Conservation (phyloP, 2,329 filamentous ascomycete species). For the Fusarium fracticaudum region DNA sequence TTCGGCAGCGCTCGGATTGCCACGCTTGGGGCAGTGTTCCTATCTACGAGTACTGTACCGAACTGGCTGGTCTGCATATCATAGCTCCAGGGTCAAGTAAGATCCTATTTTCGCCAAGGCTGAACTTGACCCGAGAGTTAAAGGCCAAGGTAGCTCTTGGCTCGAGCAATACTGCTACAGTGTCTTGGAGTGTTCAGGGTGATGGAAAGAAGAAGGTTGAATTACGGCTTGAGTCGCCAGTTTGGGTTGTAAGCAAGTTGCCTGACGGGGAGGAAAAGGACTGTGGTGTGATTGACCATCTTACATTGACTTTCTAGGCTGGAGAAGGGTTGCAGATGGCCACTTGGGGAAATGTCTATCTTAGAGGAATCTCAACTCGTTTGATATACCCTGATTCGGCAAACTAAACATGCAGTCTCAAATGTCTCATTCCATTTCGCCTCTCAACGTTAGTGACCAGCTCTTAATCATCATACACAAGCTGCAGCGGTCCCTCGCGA, state of each 20-base stretch:
- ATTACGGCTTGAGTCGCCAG: background rate
- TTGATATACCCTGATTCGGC: fast-evolving
- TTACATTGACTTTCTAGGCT: background rate
- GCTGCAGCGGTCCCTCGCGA: background rate
- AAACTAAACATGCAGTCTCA: fast-evolving
- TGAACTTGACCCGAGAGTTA: background rate
- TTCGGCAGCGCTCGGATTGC: background rate
- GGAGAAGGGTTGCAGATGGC: fast-evolving
- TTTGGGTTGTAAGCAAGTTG: background rate
- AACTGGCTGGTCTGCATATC: background rate
- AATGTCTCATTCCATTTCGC: fast-evolving
- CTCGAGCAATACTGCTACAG: background rate
- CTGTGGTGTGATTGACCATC: background rate
- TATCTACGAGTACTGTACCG: background rate
- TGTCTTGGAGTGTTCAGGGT: background rate
- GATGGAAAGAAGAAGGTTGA: background rate
- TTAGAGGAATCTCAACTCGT: fast-evolving
- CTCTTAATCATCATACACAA: background rate
- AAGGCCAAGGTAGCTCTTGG: background rate
- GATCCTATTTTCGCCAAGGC: background rate
- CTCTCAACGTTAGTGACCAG: fast-evolving
- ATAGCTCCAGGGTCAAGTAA: background rate
- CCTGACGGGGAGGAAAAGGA: background rate
- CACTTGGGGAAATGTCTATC: background rate
- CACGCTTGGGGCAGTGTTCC: conserved; percentile 5